These are phyloP conservation scores for Hamamelis virginiana DNA, from an alignment of 164 flowering plant genomes.

Conservation along the genomic window DNA sequence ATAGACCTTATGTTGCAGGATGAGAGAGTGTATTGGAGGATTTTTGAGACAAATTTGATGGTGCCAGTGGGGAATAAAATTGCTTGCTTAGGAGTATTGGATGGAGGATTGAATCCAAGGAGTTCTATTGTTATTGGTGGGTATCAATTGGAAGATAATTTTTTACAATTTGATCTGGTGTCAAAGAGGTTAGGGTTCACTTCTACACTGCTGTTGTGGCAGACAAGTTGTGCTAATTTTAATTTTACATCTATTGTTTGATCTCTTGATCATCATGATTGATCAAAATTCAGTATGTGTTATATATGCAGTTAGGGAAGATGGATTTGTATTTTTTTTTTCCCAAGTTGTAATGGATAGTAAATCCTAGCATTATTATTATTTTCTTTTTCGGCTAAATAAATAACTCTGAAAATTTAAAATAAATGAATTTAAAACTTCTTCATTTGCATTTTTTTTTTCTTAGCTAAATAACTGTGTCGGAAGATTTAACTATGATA, in stretches of 20 bases:
- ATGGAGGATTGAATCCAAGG: conserved; percentile 9
- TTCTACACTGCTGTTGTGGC: conserved; percentile 13
- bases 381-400: no score
- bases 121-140: conserved; percentile 18
- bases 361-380: no score
- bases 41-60: conserved; percentile 14
- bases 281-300: no score
- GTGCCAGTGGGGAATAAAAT: neutral
- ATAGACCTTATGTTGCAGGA: conserved; percentile 13
- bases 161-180: conserved; percentile 14
- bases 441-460: no score
- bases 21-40: conserved; percentile 17
- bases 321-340: no score
- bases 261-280: conserved; percentile 6
- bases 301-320: no score
- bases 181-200: conserved; percentile 14
- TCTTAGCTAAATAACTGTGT: no score
- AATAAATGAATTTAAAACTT: no score
- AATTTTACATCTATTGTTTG: neutral
- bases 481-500: no score
- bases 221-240: conserved; percentile 22
- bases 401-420: no score
- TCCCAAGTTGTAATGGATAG: no score
- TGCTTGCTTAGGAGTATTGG: conserved; percentile 11
- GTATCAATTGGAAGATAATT: conserved; percentile 5